phyloP scores from a whole-genome alignment of 345 rosid species.

The Eucalyptus cloeziana region DNA sequence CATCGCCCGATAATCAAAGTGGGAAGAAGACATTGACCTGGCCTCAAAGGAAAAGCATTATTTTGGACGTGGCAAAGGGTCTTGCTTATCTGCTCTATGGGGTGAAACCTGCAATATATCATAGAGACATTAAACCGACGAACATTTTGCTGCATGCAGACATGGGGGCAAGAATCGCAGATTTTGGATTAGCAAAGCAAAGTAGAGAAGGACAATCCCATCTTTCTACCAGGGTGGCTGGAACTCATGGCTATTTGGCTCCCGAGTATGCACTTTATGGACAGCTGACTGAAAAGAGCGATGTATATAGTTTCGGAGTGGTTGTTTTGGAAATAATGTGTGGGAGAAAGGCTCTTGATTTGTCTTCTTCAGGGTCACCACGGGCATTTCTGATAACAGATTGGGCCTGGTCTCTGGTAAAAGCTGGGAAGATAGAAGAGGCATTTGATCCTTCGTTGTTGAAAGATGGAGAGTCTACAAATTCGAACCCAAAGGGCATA shows the following conservation, averaged over 20 bases:
- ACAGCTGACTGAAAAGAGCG: conserved; percentile 81
- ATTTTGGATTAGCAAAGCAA: conserved; percentile 82
- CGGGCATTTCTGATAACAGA: conserved; percentile 68
- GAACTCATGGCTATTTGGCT: conserved; percentile 90
- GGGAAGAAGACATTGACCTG: conserved; percentile 39
- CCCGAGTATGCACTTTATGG: conserved; percentile 94
- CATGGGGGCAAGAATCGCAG: conserved; percentile 92
- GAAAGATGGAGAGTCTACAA: conserved; percentile 22
- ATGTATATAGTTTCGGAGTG: conserved; percentile 91
- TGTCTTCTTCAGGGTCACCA: conserved; percentile 47
- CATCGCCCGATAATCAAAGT: not conserved
- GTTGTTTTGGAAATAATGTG: conserved; percentile 85
- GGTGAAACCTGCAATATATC: conserved; percentile 87
- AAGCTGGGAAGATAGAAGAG: conserved; percentile 50
- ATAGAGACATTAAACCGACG: conserved; percentile 81
- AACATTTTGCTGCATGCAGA: conserved; percentile 72
- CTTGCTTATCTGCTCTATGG: conserved; percentile 88
- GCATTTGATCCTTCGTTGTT: conserved; percentile 46
- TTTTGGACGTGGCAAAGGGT: conserved; percentile 85
- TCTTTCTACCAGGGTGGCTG: conserved; percentile 90
- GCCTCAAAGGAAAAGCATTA: conserved; percentile 80
- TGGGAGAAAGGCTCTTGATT: conserved; percentile 76
- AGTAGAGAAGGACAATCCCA: conserved; percentile 88
- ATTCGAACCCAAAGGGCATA: conserved; percentile 46
- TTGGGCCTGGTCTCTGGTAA: conserved; percentile 88